Conservation (phyloP, 2,329 filamentous ascomycete genomes). For the Neocatenulostroma microsporum region DNA sequence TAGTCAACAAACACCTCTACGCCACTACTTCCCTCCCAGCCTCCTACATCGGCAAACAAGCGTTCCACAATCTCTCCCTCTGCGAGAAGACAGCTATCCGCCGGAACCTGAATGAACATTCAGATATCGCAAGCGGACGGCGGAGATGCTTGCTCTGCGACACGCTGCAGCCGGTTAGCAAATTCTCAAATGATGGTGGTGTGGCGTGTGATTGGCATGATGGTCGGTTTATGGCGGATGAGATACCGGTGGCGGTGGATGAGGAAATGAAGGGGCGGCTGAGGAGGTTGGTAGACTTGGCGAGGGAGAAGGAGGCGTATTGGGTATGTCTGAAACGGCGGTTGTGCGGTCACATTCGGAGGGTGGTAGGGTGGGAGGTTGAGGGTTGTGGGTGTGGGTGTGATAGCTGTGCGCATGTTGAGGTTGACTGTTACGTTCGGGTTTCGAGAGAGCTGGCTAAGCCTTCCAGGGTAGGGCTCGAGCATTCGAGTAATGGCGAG, state of each 20-base stretch:
- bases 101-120: conserved; percentile 18
- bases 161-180: conserved; percentile 8
- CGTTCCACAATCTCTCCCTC: conserved; percentile 14
- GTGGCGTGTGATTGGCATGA: conserved; percentile 3
- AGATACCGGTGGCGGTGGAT: background rate
- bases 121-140: conserved; percentile 13
- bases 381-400: conserved; percentile 14
- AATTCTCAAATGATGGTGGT: background rate
- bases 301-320: conserved; percentile 5
- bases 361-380: conserved; percentile 14
- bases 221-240: background rate
- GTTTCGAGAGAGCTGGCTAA: conserved; percentile 10
- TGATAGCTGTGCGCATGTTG: conserved; percentile 16
- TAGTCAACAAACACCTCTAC: conserved; percentile 29
- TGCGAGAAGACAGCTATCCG: conserved; percentile 21
- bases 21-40: conserved; percentile 13
- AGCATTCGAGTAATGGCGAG: too few species aligned
- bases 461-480: too few species aligned
- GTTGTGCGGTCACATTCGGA: conserved; percentile 16
- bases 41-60: conserved; percentile 5
- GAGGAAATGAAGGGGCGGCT: background rate
- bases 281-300: background rate
- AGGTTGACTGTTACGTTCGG: conserved; percentile 15
- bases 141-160: conserved; percentile 21
- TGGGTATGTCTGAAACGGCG: conserved; percentile 14